Conservation (phyloP, 768 basidiomycete species). For the Mycena olivaceomarginata region DNA sequence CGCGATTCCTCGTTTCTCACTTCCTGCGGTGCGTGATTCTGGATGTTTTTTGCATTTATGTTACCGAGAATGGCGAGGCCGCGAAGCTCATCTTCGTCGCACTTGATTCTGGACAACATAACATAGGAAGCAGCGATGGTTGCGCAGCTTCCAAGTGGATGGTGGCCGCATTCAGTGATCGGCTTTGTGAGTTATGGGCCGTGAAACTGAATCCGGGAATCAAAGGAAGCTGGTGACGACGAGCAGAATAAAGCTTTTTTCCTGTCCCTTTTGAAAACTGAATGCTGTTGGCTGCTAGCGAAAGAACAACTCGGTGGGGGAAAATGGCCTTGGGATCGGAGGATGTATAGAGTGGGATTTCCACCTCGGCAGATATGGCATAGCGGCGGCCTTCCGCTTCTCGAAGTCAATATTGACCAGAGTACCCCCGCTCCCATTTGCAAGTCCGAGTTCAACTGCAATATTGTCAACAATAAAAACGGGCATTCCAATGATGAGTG, state of each 20-base stretch:
- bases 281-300: slow-evolving; percentile 1
- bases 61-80: neutral
- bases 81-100: slow-evolving; percentile 17
- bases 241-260: slow-evolving; percentile 2
- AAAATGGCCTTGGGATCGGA: neutral
- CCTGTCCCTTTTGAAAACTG: neutral
- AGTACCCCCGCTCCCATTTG: slow-evolving; percentile 43
- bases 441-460: slow-evolving; percentile 42
- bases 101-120: slow-evolving; percentile 41
- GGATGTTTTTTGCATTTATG: neutral
- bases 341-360: slow-evolving; percentile 34
- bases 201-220: slow-evolving; percentile 41
- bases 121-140: slow-evolving; percentile 40
- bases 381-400: slow-evolving; percentile 29
- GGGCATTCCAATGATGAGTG: slow-evolving; percentile 38
- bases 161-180: slow-evolving; percentile 37
- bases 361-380: slow-evolving; percentile 35
- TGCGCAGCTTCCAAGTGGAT: slow-evolving; percentile 38
- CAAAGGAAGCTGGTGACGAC: slow-evolving; percentile 34
- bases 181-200: slow-evolving; percentile 39
- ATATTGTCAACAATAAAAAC: slow-evolving; percentile 42
- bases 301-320: neutral
- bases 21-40: slow-evolving; percentile 1
- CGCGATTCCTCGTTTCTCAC: neutral
- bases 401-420: slow-evolving; percentile 32